A percentile compares a stretch with the other conserved stretches of the same genome.
Evolutionary conservation across 768 basidiomycete species (phyloP).

Genomic region (Pulveroboletus sp.): DNA sequence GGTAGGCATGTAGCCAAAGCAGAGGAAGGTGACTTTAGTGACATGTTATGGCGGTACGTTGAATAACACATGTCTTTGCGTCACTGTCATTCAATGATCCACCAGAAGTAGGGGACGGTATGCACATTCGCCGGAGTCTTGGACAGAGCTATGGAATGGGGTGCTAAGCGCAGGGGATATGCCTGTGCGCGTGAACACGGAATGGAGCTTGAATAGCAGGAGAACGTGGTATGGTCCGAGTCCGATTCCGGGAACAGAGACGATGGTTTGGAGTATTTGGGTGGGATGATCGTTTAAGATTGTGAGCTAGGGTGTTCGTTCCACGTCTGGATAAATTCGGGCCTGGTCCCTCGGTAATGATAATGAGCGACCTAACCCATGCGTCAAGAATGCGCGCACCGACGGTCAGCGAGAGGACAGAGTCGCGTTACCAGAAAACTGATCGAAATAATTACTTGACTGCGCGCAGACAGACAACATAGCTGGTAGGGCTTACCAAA

Average conservation of each 20-base stretch:
- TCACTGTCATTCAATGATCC: too few relatives aligned
- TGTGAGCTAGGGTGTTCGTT: too few relatives aligned
- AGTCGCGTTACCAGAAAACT: too few relatives aligned
- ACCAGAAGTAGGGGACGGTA: constrained; percentile 1
- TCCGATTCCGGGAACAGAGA: background rate
- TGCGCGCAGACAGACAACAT: too few relatives aligned
- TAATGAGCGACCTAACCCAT: too few relatives aligned
- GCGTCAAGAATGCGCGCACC: too few relatives aligned
- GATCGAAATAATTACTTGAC: too few relatives aligned
- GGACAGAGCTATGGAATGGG: constrained; percentile 1
- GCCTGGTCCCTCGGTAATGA: too few relatives aligned
- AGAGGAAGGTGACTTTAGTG: background rate
- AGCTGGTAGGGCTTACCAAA: too few relatives aligned
- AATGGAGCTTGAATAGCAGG: background rate
- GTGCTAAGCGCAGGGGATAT: background rate
- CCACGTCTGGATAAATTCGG: too few relatives aligned
- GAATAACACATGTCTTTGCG: too few relatives aligned
- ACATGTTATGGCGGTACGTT: background rate
- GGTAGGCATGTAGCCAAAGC: background rate
- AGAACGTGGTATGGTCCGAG: background rate
- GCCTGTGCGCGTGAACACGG: background rate
- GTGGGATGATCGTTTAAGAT: background rate
- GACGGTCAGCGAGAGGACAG: too few relatives aligned
- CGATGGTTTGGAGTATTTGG: constrained; percentile 8
- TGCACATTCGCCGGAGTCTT: constrained; percentile 7